phyloP scores from a whole-genome alignment of 108 stramenopile genomes.

The Cyclotella atomus region DNA sequence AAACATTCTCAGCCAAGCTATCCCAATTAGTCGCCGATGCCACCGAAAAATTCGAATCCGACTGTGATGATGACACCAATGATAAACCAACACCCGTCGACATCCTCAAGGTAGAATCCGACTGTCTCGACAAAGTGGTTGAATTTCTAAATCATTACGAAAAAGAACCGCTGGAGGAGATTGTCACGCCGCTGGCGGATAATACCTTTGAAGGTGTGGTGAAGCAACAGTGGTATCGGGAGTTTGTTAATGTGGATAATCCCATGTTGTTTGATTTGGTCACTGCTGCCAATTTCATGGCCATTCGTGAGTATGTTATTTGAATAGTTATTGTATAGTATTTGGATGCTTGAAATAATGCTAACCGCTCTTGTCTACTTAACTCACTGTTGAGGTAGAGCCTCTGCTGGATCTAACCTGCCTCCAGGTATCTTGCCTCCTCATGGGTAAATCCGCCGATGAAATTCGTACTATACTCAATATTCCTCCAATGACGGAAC shows the following conservation, averaged over 20 bases:
- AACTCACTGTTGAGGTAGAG: conserved; percentile 43
- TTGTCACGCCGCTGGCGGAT: conserved; percentile 72
- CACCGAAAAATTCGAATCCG: neutral
- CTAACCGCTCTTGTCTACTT: neutral
- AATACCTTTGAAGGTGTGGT: conserved; percentile 75
- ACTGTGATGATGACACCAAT: conserved; percentile 37
- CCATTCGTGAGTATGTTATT: conserved; percentile 50
- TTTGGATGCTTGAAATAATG: neutral
- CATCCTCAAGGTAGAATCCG: conserved; percentile 54
- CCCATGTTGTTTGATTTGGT: conserved; percentile 79
- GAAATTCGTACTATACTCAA: conserved; percentile 80
- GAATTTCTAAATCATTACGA: conserved; percentile 79
- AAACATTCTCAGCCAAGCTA: conserved; percentile 36
- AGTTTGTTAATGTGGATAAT: conserved; percentile 68
- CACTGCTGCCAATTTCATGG: conserved; percentile 84
- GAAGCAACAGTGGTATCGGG: conserved; percentile 74
- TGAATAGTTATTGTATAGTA: neutral
- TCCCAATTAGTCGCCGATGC: conserved; percentile 46
- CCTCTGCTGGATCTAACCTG: conserved; percentile 80
- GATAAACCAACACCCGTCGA: conserved; percentile 21
- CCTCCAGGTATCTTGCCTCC: conserved; percentile 69
- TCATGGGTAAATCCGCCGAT: conserved; percentile 77
- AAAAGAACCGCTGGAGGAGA: conserved; percentile 69
- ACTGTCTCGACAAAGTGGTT: conserved; percentile 68
- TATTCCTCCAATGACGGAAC: conserved; percentile 75